Percentiles rank a stretch among this genome's conserved stretches.
Evolutionary conservation across 2,329 filamentous ascomycete species (phyloP).

Genomic region (Plectosphaerella plurivora): DNA sequence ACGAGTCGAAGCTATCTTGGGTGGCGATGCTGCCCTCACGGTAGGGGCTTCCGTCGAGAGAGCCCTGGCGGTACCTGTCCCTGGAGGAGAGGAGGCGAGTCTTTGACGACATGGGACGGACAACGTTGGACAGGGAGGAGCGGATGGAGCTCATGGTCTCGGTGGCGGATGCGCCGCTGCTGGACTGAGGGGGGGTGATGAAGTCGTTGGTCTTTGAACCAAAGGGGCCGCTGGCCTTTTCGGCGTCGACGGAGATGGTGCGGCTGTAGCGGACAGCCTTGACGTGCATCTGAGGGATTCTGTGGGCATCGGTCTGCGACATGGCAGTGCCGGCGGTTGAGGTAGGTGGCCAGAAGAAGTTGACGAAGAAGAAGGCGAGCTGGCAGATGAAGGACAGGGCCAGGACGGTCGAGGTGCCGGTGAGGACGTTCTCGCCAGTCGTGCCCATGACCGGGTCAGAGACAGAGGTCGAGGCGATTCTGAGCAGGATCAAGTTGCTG

Average conservation of each 20-base stretch:
- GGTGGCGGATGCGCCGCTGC: slow-evolving; percentile 36
- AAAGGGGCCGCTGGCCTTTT: slow-evolving; percentile 18
- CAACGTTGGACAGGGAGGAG: slow-evolving; percentile 40
- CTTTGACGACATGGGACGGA: slow-evolving; percentile 53
- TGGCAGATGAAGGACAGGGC: slow-evolving; percentile 41
- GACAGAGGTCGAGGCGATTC: slow-evolving; percentile 22
- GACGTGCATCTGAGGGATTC: slow-evolving; percentile 30
- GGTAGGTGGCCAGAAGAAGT: slow-evolving; percentile 33
- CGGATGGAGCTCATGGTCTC: slow-evolving; percentile 44
- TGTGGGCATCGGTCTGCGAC: slow-evolving; percentile 20
- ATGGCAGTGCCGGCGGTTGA: not conserved
- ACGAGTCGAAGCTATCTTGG: slow-evolving; percentile 68
- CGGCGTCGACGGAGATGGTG: slow-evolving; percentile 26
- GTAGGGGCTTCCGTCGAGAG: slow-evolving; percentile 39
- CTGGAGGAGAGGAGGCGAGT: slow-evolving; percentile 45
- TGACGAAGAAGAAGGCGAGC: slow-evolving; percentile 40
- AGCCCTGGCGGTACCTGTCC: slow-evolving; percentile 39
- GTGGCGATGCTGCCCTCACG: slow-evolving; percentile 27
- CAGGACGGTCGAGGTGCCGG: slow-evolving; percentile 39
- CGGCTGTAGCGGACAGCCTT: slow-evolving; percentile 50
- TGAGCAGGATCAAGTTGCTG: slow-evolving; percentile 35
- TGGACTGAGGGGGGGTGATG: slow-evolving; percentile 38
- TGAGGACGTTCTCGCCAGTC: slow-evolving; percentile 29
- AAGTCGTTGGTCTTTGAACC: slow-evolving; percentile 30
- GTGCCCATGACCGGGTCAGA: slow-evolving; percentile 26